Conservation (phyloP, 1,139 yeast genomes). For the Magnusiomyces tetraspermus region DNA sequence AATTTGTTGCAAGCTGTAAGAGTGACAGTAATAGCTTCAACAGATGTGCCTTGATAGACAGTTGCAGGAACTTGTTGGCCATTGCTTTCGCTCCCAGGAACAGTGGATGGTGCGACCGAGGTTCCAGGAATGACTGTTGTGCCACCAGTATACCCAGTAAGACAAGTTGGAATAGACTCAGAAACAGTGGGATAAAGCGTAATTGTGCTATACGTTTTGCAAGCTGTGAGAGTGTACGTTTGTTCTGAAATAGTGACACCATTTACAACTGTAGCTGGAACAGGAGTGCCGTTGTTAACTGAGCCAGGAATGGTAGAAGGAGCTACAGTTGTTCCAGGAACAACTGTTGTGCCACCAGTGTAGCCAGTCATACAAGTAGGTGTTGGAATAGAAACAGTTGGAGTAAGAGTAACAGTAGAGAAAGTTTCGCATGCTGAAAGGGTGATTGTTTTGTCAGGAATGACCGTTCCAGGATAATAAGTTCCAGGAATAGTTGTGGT, state of each 20-base stretch:
- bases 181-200: constrained; percentile 1
- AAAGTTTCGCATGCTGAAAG: constrained; percentile 8
- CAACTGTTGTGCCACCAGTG: not conserved
- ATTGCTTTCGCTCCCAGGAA: constrained; percentile 1
- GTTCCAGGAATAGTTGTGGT: constrained; percentile 7
- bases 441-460: constrained; percentile 8
- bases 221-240: constrained; percentile 7
- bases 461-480: constrained; percentile 7
- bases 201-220: constrained; percentile 1
- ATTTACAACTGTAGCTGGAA: constrained; percentile 5
- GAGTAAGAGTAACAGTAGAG: constrained; percentile 4
- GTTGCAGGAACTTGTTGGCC: constrained; percentile 8
- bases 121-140: constrained; percentile 8
- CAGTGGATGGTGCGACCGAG: constrained; percentile 1
- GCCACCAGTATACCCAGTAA: too few relatives aligned
- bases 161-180: not conserved
- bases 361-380: constrained; percentile 7
- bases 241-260: constrained; percentile 3
- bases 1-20: constrained; percentile 6
- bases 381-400: not conserved
- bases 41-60: constrained; percentile 8
- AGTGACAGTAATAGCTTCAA: constrained; percentile 3
- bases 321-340: constrained; percentile 6
- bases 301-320: constrained; percentile 9
- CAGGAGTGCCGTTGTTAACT: too few relatives aligned